Conservation (phyloP, 2,329 filamentous ascomycete species). For the Xylariaceae sp. region DNA sequence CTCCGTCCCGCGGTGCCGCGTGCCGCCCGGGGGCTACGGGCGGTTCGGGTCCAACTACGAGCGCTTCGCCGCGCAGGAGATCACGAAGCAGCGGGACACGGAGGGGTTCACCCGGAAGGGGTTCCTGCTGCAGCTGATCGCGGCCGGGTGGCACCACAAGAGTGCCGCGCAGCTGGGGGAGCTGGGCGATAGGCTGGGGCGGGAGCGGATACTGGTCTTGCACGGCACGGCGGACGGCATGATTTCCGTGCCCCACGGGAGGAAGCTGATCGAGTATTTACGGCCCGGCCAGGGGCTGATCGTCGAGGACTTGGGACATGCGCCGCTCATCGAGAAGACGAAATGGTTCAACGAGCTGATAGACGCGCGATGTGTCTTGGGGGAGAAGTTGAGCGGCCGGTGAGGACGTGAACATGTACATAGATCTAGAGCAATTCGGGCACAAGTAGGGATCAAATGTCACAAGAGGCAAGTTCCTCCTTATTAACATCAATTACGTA, state of each 20-base stretch:
- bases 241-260: constrained; percentile 72
- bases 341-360: constrained; percentile 69
- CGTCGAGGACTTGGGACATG: constrained; percentile 75
- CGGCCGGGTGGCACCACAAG: constrained; percentile 81
- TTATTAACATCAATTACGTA: not conserved
- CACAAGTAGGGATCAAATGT: not conserved
- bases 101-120: constrained; percentile 64
- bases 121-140: constrained; percentile 76
- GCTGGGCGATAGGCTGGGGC: constrained; percentile 70
- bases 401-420: constrained; percentile 1
- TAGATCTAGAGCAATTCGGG: not conserved
- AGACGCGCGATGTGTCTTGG: constrained; percentile 57
- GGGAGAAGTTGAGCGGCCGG: constrained; percentile 48
- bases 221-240: constrained; percentile 80
- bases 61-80: constrained; percentile 78
- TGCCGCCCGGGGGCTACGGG: constrained; percentile 42
- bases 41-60: constrained; percentile 76
- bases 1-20: constrained; percentile 44
- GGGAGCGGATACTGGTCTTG: constrained; percentile 74
- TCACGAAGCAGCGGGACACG: constrained; percentile 68
- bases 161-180: constrained; percentile 63
- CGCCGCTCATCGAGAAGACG: constrained; percentile 70
- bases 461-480: no score
- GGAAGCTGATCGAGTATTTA: constrained; percentile 67
- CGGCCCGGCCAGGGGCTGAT: constrained; percentile 63